Conservation (phyloP, 2,329 filamentous ascomycete species). For the Talaromyces islandicus region DNA sequence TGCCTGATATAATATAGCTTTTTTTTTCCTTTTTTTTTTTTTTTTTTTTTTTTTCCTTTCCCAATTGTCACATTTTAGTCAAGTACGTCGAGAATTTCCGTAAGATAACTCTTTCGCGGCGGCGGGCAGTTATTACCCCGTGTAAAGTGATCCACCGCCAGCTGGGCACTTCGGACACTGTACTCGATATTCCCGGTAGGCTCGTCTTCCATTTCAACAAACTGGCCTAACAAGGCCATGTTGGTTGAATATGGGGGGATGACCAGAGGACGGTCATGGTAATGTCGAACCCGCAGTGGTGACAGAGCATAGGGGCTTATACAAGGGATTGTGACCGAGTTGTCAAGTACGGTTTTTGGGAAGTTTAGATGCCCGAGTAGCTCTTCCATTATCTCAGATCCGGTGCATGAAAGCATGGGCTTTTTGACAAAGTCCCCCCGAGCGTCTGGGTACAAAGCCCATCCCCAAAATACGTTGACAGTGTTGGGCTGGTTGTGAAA, state of each 20-base stretch:
- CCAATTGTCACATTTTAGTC: background rate
- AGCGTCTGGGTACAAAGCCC: slow-evolving; percentile 28
- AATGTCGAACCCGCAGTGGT: slow-evolving; percentile 29
- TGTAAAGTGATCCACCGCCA: slow-evolving; percentile 29
- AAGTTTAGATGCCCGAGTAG: slow-evolving; percentile 33
- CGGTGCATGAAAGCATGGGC: slow-evolving; percentile 37
- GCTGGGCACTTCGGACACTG: slow-evolving; percentile 29
- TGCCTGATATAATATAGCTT: background rate
- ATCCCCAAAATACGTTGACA: slow-evolving; percentile 35
- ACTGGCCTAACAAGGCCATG: slow-evolving; percentile 37
- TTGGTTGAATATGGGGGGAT: slow-evolving; percentile 34
- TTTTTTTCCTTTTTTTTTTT: background rate
- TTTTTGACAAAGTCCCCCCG: slow-evolving; percentile 34
- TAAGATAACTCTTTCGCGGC: background rate
- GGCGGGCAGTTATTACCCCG: background rate
- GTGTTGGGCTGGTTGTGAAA: slow-evolving; percentile 30
- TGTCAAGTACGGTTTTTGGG: slow-evolving; percentile 22
- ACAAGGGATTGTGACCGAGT: slow-evolving; percentile 30
- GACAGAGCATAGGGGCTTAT: slow-evolving; percentile 37
- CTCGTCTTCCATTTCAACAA: slow-evolving; percentile 35
- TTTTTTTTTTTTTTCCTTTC: background rate
- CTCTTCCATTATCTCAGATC: slow-evolving; percentile 36
- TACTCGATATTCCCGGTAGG: slow-evolving; percentile 37
- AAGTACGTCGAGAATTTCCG: background rate
- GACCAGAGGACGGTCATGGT: slow-evolving; percentile 32